A percentile compares a stretch with the other conserved stretches of the same genome.
Evolutionary conservation across 768 basidiomycete genomes (phyloP).

Genomic region (Panaeolus papilionaceus): DNA sequence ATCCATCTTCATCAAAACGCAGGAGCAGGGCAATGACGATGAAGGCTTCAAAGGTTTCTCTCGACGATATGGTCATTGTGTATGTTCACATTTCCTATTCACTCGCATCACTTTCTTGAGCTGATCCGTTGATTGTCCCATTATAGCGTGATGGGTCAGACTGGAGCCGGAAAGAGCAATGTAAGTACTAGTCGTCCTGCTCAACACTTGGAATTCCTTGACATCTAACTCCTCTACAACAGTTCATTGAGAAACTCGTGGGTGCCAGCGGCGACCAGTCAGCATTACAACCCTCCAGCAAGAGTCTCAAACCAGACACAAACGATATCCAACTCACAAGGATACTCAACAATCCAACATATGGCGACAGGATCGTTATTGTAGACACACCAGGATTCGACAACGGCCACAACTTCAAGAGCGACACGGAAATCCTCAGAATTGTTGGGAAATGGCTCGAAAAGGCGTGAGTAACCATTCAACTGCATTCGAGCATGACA

Average conservation of each 20-base stretch:
- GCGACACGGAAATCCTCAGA: constrained; percentile 50
- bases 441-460: constrained; percentile 43
- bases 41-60: background rate
- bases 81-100: background rate
- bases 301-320: constrained; percentile 2
- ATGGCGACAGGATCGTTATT: constrained; percentile 13
- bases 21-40: too few relatives aligned
- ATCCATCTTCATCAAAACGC: too few relatives aligned
- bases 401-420: constrained; percentile 31
- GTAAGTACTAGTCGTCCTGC: background rate
- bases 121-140: background rate
- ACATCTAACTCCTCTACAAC: background rate
- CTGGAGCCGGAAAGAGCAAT: background rate
- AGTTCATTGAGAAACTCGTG: background rate
- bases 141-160: background rate
- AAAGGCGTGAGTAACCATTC: constrained; percentile 13
- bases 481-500: background rate
- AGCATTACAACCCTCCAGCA: background rate
- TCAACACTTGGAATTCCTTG: background rate
- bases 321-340: constrained; percentile 4
- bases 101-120: background rate
- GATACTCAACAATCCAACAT: background rate
- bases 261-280: background rate
- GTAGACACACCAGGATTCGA: constrained; percentile 19
- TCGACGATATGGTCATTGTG: background rate